Evolutionary conservation across 108 stramenopile species (phyloP).

Genomic region (Cylindrotheca closterium): DNA sequence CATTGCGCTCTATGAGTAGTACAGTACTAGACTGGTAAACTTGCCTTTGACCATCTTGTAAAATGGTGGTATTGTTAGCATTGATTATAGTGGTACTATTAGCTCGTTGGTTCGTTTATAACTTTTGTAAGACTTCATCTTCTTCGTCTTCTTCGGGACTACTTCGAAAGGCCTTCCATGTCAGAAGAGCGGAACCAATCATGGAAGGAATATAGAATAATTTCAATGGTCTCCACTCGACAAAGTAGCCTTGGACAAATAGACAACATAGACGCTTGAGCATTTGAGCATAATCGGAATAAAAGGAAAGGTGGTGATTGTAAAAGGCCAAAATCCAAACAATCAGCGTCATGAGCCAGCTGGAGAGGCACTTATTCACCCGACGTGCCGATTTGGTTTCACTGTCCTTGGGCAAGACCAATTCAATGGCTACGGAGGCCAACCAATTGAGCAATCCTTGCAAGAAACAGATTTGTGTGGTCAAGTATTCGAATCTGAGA

Average conservation of each 20-base stretch:
- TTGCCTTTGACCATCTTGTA: no score
- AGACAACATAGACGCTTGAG: constrained; percentile 25
- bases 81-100: no score
- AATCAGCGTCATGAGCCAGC: constrained; percentile 26
- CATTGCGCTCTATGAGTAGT: no score
- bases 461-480: constrained; percentile 44
- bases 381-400: constrained; percentile 32
- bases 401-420: constrained; percentile 23
- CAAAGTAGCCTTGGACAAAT: constrained; percentile 11
- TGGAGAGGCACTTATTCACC: constrained; percentile 45
- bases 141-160: constrained; percentile 24
- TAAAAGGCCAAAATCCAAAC: constrained; percentile 46
- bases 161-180: constrained; percentile 28
- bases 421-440: constrained; percentile 37
- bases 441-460: constrained; percentile 60
- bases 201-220: constrained; percentile 33
- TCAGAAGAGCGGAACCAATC: constrained; percentile 17
- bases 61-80: no score
- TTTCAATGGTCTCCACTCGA: constrained; percentile 29
- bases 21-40: no score
- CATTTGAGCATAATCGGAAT: constrained; percentile 41
- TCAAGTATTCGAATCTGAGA: constrained; percentile 49
- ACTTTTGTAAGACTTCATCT: no score
- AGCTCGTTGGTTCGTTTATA: no score
- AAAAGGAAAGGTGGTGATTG: constrained; percentile 50